A percentile compares a stretch with the other conserved stretches of the same genome.
phyloP scores from a whole-genome alignment of 257 asterid species.

The Ligustrum vulgare region DNA sequence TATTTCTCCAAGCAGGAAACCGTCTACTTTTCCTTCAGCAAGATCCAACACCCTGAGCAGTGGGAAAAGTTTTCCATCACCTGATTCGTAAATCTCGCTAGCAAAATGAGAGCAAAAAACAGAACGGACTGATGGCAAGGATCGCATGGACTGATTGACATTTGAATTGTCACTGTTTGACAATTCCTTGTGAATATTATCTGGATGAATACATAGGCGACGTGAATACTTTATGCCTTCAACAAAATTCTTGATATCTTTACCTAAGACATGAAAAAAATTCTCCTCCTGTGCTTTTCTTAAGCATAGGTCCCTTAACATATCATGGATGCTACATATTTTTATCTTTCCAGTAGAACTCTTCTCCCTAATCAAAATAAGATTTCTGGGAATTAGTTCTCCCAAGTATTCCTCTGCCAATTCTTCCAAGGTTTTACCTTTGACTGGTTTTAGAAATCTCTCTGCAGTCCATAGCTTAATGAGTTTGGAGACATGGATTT shows the following conservation, averaged over 20 bases:
- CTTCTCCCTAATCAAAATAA: constrained; percentile 10
- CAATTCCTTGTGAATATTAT: neutral
- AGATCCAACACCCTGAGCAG: constrained; percentile 11
- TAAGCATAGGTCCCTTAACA: constrained; percentile 23
- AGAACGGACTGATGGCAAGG: neutral
- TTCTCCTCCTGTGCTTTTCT: constrained; percentile 17
- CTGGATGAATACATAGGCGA: constrained; percentile 11
- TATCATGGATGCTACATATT: constrained; percentile 21
- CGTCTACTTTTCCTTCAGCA: neutral
- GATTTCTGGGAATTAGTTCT: constrained; percentile 24
- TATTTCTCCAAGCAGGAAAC: neutral
- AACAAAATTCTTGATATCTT: neutral
- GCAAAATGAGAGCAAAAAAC: no score
- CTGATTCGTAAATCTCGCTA: neutral
- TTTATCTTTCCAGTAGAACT: constrained; percentile 7
- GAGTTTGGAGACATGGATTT: constrained; percentile 18
- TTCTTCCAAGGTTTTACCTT: constrained; percentile 10
- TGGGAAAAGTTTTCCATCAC: neutral
- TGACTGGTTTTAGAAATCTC: constrained; percentile 11
- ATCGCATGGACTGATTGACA: constrained; percentile 6
- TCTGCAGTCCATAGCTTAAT: constrained; percentile 25
- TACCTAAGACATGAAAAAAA: constrained; percentile 5
- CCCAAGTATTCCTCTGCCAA: constrained; percentile 12
- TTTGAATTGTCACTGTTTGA: neutral
- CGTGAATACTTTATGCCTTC: neutral